These are phyloP conservation scores for Xylaria multiplex DNA, from an alignment of 2,329 filamentous ascomycete genomes.

Conservation along the genomic window DNA sequence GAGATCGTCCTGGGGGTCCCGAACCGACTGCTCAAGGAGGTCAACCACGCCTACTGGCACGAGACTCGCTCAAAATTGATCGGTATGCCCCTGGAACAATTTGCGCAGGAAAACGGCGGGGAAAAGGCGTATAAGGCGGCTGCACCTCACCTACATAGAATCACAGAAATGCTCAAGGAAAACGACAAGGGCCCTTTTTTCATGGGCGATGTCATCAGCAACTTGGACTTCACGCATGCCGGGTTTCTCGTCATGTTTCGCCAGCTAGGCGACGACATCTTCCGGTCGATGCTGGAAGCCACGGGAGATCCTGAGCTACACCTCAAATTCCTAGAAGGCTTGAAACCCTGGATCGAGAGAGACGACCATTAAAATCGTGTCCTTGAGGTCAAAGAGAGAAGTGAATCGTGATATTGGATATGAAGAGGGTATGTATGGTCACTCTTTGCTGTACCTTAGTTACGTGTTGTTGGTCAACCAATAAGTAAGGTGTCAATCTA, in stretches of 20 bases:
- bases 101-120: constrained; percentile 58
- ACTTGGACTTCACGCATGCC: constrained; percentile 68
- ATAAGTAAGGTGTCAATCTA: neutral
- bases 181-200: constrained; percentile 69
- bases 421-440: neutral
- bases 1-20: constrained; percentile 62
- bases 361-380: constrained; percentile 48
- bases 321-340: constrained; percentile 53
- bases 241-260: constrained; percentile 53
- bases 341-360: constrained; percentile 55
- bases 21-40: constrained; percentile 59
- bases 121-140: constrained; percentile 60
- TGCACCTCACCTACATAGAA: constrained; percentile 49
- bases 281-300: constrained; percentile 50
- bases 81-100: constrained; percentile 64
- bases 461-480: neutral
- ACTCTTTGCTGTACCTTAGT: neutral
- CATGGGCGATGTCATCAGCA: constrained; percentile 63
- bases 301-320: constrained; percentile 54
- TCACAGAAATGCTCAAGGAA: constrained; percentile 62
- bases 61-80: constrained; percentile 59
- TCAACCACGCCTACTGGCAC: constrained; percentile 65
- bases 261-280: constrained; percentile 50
- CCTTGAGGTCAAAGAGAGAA: neutral
- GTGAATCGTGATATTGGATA: neutral